A percentile compares a stretch with the other conserved stretches of the same genome.
phyloP scores from a whole-genome alignment of 2,329 filamentous ascomycete species.

The Colletotrichum salicis region DNA sequence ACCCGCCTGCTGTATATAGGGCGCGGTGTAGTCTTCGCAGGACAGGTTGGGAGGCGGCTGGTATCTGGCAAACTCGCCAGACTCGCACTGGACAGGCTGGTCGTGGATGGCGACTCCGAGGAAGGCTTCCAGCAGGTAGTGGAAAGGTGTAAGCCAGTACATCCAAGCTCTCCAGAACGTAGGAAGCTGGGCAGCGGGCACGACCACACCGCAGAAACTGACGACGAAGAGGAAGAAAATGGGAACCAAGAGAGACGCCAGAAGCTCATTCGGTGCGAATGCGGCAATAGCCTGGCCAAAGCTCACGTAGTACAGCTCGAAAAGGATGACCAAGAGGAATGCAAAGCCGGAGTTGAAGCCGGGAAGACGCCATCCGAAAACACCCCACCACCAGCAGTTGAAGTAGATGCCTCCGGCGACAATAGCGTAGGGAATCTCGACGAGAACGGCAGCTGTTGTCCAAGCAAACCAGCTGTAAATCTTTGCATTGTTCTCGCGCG shows the following conservation, averaged over 20 bases:
- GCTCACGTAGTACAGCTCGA: constrained; percentile 73
- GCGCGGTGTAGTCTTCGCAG: constrained; percentile 68
- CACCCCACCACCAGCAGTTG: constrained; percentile 67
- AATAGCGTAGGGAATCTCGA: constrained; percentile 77
- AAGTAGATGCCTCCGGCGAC: constrained; percentile 74
- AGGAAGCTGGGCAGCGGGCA: constrained; percentile 68
- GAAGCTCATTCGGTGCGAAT: constrained; percentile 72
- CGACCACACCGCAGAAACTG: constrained; percentile 76
- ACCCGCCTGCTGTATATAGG: constrained; percentile 63
- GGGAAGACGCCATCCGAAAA: constrained; percentile 58
- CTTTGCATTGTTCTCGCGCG: constrained; percentile 79
- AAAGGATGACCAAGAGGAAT: constrained; percentile 73
- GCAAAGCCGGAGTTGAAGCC: constrained; percentile 70
- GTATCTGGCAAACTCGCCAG: constrained; percentile 70
- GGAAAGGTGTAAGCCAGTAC: constrained; percentile 76
- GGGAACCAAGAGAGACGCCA: constrained; percentile 74
- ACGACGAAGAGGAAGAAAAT: constrained; percentile 77
- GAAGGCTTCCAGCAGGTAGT: constrained; percentile 73
- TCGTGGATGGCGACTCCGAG: constrained; percentile 66
- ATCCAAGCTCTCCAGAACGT: constrained; percentile 73
- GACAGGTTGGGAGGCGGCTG: constrained; percentile 66
- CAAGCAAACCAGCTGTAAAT: constrained; percentile 83
- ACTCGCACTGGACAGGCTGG: constrained; percentile 64
- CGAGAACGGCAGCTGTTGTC: constrained; percentile 71
- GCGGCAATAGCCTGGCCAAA: constrained; percentile 76